Evolutionary conservation across 495 filamentous ascomycete species (phyloP), one percentile per base, ranked within the genome.

Genomic region (Chlorociboria aeruginascens): DNA sequence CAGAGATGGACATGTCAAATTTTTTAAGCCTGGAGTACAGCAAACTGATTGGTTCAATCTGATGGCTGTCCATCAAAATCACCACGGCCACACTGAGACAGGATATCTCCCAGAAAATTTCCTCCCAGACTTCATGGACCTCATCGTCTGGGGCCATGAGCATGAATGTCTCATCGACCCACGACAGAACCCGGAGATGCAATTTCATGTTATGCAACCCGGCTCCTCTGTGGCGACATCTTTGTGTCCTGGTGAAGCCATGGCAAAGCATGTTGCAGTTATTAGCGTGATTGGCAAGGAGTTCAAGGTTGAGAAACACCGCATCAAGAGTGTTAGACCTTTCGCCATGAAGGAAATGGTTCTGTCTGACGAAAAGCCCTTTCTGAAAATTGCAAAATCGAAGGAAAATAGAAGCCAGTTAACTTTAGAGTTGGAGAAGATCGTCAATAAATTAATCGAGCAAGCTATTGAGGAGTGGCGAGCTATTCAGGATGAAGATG

Each of bases 121-220:
- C 60, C 77, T 99, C 0, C 93, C 92, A 0, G 81, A 84, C 6
- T 99, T 94, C 60, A 65, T 97, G 33, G 86, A 99, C 60, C 68
- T 99, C 12, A 79, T 97, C 0, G 69, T 99, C 39, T 99, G 92
- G 92, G 92, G 92, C 20, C 92, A 99, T 57, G 92, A 99, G 63
- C 92, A 99, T 57, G 93, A 99, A 66, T 97, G 90, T 61, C 63
- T 92, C 4, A 93, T 97, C 54, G 78, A 94, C 35, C 92, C 92
- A 1, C 58, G 64, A 9, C 71, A 76, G 20, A 96, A 95, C 57
- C 78, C 84, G 0, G 88, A 95, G 61, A 93, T 78, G 49, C 81
- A 81, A 8, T 97, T 97, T 54, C 79, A 89, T 58, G 89, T 99
- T 51, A 95, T 99, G 77, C 92, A 99, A 56, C 92, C 92, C 0